Evolutionary conservation across 164 flowering plant species (phyloP).

Genomic region (Sextonia rubra): DNA sequence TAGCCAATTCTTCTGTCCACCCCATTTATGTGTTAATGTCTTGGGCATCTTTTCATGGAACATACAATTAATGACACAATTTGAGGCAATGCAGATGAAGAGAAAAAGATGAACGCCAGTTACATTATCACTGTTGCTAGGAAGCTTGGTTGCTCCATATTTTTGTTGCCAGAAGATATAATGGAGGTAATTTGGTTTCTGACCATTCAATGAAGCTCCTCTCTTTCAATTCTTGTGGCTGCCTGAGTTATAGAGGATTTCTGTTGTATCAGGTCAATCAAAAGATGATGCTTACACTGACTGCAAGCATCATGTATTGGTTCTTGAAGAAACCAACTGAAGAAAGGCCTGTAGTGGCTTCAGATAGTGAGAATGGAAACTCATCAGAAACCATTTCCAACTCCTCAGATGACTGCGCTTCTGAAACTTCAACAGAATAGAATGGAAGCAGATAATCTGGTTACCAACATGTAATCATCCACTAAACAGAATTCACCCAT

Average conservation of each 20-base stretch:
- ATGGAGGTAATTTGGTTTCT: conserved; percentile 52
- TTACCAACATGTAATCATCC: not conserved
- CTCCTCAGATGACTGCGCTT: conserved; percentile 68
- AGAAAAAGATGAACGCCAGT: conserved; percentile 85
- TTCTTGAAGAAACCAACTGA: conserved; percentile 62
- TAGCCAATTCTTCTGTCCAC: no score
- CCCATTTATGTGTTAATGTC: not conserved
- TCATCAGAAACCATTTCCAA: conserved; percentile 54
- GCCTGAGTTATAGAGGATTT: not conserved
- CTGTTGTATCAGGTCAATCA: conserved; percentile 62
- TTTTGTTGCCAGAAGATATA: conserved; percentile 87
- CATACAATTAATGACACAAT: not conserved
- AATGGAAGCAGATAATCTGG: conserved; percentile 22
- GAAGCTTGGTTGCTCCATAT: conserved; percentile 85
- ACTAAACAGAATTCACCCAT: not conserved
- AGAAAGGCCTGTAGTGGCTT: conserved; percentile 45
- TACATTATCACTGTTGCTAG: conserved; percentile 89
- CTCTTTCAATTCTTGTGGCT: not conserved
- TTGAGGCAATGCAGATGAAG: conserved; percentile 46
- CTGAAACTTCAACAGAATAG: conserved; percentile 63
- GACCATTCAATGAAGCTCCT: not conserved
- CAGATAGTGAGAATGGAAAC: conserved; percentile 72
- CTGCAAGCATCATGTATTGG: conserved; percentile 93
- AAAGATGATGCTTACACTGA: conserved; percentile 86
- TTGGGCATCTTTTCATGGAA: not conserved